Base-by-base conservation (phyloP, 2,329 filamentous ascomycete genomes). In the Sphaerostilbella broomeana region DNA sequence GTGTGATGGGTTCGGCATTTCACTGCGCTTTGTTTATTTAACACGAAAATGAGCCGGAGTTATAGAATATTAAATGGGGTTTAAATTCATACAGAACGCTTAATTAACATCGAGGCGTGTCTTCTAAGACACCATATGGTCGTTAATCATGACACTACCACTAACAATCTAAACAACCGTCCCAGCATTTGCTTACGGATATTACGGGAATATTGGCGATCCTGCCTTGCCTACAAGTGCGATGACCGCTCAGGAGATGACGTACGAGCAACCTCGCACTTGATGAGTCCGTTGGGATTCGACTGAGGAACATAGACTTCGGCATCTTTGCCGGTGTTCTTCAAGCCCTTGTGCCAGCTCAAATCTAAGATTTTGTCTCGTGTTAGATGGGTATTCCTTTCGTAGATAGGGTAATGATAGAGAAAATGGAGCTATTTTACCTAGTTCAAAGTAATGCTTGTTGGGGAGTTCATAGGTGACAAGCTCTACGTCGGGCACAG, bases 371-470 rank as follows among this genome's bases (percentile, higher is more conserved):
- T 36, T 38, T 11, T 10, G 12, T 6, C 2, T 11, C 6, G 6
- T 24, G 8, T 15, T 22, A 5, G 4, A n/a, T 19, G 18, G 16
- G 16, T 17, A 22, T n/a, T n/a, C n/a, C n/a, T 34, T 29, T 21
- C 30, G 31, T 35, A 20, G 33, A 40, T 40, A 5, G 6, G 22
- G 12, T 28, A 28, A 18, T 42, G 70, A n/a, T n/a, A n/a, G n/a
- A n/a, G n/a, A n/a, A n/a, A n/a, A n/a, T n/a, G n/a, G n/a, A n/a
- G n/a, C n/a, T n/a, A n/a, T n/a, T 81, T 67, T 68, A 87, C 80
- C 84, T 62, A 97, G 82, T 65, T 97, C 90, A 58, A 97, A 97
- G 69, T 95, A 97, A 67, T 98, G 92, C 71, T 95, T 97, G 72
- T 98, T 98, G 9, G 92, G 92, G 55, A 98, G 72, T 7, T 82